Evolutionary conservation across 768 basidiomycete species (phyloP), one percentile per base, ranked within the genome.

Genomic region (Suillus luteus): DNA sequence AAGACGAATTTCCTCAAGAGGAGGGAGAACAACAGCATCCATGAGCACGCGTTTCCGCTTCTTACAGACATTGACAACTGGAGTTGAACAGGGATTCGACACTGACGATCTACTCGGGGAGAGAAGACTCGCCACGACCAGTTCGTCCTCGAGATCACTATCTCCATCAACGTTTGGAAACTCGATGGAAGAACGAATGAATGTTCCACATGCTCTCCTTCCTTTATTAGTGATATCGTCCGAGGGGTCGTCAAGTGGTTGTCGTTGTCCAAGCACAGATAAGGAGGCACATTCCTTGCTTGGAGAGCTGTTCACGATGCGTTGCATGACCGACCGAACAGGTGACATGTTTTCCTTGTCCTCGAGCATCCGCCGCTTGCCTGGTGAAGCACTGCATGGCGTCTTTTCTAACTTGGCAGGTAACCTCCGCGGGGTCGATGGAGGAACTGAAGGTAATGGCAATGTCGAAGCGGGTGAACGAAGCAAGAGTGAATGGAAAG

Each of bases 341-440:
- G 68, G 68, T 0, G 82, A 82, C 38, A 73, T 63, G 68, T 91
- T 91, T 71, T 92, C 90, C 75, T 91, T 91, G 72, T 88, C 75
- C 0, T 69, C 71, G 8, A 68, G 67, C 17, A 70, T 73, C 65
- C 76, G 73, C 59, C 79, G 76, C 64, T 81, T 80, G 66, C 78
- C 80, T 24, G 76, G 72, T 24, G 80, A 78, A 37, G 73, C 67
- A 49, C 64, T 69, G 24, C 62, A 62, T 40, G 68, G 68, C 44
- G 63, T 31, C 37, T 65, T 68, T 24, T 24, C 41, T 63, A 31
- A 63, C 44, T 58, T 62, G 38, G n/a, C 24, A 35, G 68, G 63
- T 14, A 73, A 71, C 17, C 75, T 72, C 62, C 69, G 73, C 1
- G 81, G 79, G 1, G 79, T 78, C 12, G 73, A 65, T 5, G 76